Percentiles rank a stretch among this genome's conserved stretches.
Conservation (phyloP, 257 asterid species). For the Solanum tacnaense region DNA sequence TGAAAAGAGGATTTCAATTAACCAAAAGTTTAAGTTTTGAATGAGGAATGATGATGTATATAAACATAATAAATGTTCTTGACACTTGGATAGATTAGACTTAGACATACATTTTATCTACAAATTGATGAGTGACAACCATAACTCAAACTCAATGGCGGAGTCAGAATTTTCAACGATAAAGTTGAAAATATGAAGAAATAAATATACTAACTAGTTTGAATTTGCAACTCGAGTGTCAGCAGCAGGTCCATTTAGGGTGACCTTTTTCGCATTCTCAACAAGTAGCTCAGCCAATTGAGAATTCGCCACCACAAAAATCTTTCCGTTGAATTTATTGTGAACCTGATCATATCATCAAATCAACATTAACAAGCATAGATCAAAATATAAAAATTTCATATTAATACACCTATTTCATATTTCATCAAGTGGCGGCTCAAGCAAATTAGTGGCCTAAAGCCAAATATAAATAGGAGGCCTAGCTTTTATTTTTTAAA, state of each 20-base stretch:
- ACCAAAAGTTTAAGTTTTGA: too few relatives aligned
- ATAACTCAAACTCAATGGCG: rapidly evolving
- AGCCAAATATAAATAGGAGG: too few relatives aligned
- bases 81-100: neutral
- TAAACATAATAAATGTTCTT: neutral
- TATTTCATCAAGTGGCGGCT: too few relatives aligned
- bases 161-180: neutral
- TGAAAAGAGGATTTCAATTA: too few relatives aligned
- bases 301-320: slow-evolving; percentile 78
- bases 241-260: slow-evolving; percentile 32
- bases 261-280: slow-evolving; percentile 56
- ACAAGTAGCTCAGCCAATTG: slow-evolving; percentile 77
- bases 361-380: neutral
- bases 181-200: too few relatives aligned
- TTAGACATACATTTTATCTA: neutral
- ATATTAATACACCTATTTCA: neutral
- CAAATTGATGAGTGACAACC: neutral
- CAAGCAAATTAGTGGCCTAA: too few relatives aligned
- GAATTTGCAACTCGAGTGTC: slow-evolving; percentile 31
- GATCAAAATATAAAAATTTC: too few relatives aligned
- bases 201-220: neutral
- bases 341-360: slow-evolving; percentile 33
- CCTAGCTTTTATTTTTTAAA: too few relatives aligned
- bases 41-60: neutral
- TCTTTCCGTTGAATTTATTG: slow-evolving; percentile 60